These are phyloP conservation scores for Mycena polygramma DNA, from an alignment of 768 basidiomycete species.

Conservation along the genomic window DNA sequence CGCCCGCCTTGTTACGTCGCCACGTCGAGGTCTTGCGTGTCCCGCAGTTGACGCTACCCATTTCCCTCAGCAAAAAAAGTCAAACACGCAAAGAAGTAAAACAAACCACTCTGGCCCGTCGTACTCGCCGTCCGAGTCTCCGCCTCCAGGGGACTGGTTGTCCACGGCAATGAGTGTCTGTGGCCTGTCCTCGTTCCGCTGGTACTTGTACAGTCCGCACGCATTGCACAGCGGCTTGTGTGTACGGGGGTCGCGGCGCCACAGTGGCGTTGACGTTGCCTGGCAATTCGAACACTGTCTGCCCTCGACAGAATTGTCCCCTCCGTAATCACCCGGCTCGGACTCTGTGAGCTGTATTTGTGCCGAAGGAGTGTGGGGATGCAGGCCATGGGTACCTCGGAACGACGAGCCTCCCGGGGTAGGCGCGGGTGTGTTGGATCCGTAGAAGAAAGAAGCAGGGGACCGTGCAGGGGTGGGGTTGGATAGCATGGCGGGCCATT, in stretches of 20 bases:
- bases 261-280: conserved; percentile 22
- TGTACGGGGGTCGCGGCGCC: conserved; percentile 32
- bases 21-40: conserved; percentile 27
- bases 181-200: conserved; percentile 11
- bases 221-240: conserved; percentile 29
- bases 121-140: conserved; percentile 14
- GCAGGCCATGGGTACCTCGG: neutral
- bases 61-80: no score
- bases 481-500: neutral
- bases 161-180: conserved; percentile 18
- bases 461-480: neutral
- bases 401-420: neutral
- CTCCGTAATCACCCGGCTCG: conserved; percentile 8
- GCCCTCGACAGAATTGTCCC: neutral
- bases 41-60: conserved; percentile 9
- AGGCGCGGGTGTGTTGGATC: neutral
- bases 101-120: conserved; percentile 10
- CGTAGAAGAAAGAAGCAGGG: neutral
- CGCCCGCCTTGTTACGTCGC: conserved; percentile 19
- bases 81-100: no score
- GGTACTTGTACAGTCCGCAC: conserved; percentile 23
- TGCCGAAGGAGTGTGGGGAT: neutral
- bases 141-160: neutral
- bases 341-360: conserved; percentile 19
- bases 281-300: conserved; percentile 30